Percentiles rank a stretch among this genome's conserved stretches.
phyloP scores from a whole-genome alignment of 257 asterid genomes.

The Ilex asprella region DNA sequence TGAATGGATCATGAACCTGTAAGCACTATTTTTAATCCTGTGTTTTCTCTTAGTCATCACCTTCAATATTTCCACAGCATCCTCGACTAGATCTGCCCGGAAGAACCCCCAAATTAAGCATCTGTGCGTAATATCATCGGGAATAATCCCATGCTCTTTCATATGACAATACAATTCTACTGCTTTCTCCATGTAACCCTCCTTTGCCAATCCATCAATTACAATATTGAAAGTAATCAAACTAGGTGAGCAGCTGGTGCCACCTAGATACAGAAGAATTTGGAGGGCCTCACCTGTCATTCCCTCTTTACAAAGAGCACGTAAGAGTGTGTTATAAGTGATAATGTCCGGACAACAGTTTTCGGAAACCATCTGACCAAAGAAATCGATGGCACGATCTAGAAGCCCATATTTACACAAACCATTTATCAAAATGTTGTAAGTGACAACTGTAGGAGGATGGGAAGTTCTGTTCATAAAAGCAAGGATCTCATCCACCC shows the following conservation, averaged over 20 bases:
- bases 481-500: constrained; percentile 49
- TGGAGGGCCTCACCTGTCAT: constrained; percentile 60
- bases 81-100: constrained; percentile 63
- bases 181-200: constrained; percentile 60
- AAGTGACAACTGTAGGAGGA: constrained; percentile 58
- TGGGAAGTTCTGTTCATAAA: constrained; percentile 56
- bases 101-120: constrained; percentile 86
- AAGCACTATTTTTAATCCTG: constrained; percentile 62
- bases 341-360: constrained; percentile 56
- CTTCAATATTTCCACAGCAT: constrained; percentile 56
- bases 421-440: constrained; percentile 69
- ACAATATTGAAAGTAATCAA: constrained; percentile 65
- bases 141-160: constrained; percentile 48
- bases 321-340: constrained; percentile 73
- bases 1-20: constrained; percentile 55
- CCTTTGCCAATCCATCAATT: constrained; percentile 73
- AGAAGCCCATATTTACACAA: constrained; percentile 68
- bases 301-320: constrained; percentile 56
- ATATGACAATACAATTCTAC: constrained; percentile 58
- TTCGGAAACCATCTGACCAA: constrained; percentile 49
- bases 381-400: constrained; percentile 60
- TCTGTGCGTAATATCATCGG: constrained; percentile 74
- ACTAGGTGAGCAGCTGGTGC: constrained; percentile 48
- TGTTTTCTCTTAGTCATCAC: constrained; percentile 35
- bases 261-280: constrained; percentile 35